A percentile compares a stretch with the other conserved stretches of the same genome.
Conservation (phyloP, 495 filamentous ascomycete genomes). For the Penicillium arizonense region DNA sequence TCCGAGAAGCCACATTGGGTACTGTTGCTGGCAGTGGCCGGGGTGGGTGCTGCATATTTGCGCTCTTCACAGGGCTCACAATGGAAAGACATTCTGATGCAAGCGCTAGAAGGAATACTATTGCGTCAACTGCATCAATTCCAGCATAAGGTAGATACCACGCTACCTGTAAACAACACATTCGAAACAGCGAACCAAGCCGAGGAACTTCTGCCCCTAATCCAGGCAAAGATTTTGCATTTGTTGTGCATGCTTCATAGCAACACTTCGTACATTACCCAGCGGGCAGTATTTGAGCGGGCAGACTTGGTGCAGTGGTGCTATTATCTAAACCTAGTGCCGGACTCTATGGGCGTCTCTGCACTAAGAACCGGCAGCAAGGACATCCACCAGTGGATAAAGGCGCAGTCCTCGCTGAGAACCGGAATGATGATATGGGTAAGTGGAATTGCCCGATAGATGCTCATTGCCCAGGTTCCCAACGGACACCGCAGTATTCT, state of each 20-base stretch:
- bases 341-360: background rate
- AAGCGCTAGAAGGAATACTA: background rate
- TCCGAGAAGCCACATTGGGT: background rate
- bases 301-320: constrained; percentile 1
- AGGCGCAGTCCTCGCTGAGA: background rate
- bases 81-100: constrained; percentile 1
- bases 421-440: constrained; percentile 5
- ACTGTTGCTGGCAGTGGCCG: background rate
- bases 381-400: background rate
- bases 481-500: no score
- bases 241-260: constrained; percentile 3
- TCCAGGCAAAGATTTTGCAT: constrained; percentile 3
- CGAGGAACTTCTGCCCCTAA: background rate
- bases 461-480: no score
- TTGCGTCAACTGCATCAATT: no score
- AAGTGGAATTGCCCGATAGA: background rate
- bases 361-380: background rate
- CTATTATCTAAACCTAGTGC: background rate
- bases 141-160: no score
- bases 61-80: background rate
- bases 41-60: background rate
- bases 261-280: background rate
- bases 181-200: no score
- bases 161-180: no score
- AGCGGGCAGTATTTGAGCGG: background rate